Evolutionary conservation across 257 asterid genomes (phyloP), one percentile per base, ranked within the genome.

Genomic region (Hygrophila difformis): DNA sequence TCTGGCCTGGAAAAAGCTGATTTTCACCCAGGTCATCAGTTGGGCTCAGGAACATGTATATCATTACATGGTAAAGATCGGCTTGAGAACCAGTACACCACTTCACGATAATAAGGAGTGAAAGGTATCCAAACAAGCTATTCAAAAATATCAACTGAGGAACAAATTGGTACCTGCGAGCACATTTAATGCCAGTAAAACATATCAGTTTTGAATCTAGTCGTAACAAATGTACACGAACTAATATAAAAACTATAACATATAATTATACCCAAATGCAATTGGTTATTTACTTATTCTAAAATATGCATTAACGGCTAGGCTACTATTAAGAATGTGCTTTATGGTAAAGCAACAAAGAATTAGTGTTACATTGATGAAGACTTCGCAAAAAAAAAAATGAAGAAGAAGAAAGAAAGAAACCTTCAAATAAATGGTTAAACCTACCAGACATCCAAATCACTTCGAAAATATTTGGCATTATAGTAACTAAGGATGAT

Each of bases 61-160:
- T 77, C 87, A 77, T 74, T 46, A 74, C 77, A 61, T 77, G 87
- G 72, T 77, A 77, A 42, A 77, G 60, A 64, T 77, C 86, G 39
- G 79, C 82, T 68, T 77, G 64, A 46, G 86, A 77, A 33, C 82
- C 82, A 20, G 87, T 62, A 68, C 79, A 77, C 87, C 87, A 77
- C 66, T 77, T 77, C 20, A 68, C 73, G 50, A 77, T 65, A 43
- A 77, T 77, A 39, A 73, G 73, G 49, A 78, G 69, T 42, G 83
- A 71, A 22, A 74, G 80, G 65, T 78, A 78, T 44, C 87, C 82
- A 53, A 78, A 74, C 53, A 78, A 60, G 65, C 75, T 51, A 62
- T 74, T 78, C 49, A 78, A 67, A 41, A 74, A 78, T 50, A 78
- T 78, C 64, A 78, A 70, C 70, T 77, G 82, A 49, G 87, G 87